Evolutionary conservation across 495 filamentous ascomycete species (phyloP), one percentile per base, ranked within the genome.

Genomic region (Lasiosphaeria hispida): DNA sequence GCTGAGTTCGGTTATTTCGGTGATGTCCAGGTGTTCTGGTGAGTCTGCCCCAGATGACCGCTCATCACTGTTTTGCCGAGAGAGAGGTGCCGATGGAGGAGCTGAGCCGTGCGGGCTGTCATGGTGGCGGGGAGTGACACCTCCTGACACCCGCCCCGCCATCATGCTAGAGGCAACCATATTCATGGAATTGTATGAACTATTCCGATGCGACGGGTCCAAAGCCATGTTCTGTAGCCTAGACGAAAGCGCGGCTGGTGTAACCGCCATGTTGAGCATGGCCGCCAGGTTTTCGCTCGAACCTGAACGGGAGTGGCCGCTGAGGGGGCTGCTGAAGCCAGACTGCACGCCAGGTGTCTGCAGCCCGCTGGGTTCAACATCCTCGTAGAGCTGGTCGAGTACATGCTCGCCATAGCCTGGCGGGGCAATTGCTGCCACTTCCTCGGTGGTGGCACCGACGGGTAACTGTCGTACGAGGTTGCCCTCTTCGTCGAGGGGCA

Each of bases 341-440:
- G 90, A 94, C 35, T 75, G 75, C 9, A 77, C 68, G n/a, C 78
- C 81, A 5, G 91, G 89, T 1, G 92, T 96, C 65, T 89, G 83
- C 63, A 91, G 87, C 34, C 87, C 88, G 38, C 73, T 85, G 13
- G 81, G 78, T 69, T 95, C 89, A 45, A 96, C 77, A 54, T 92
- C 89, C 58, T 90, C 87, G 71, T 94, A 98, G 4, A 97, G 73
- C 64, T 90, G 87, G 74, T 98, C 94, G 41, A 96, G 81, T 14
- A 83, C 79, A 72, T 97, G 93, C 60, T 91, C 83, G 45, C 88
- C 89, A 66, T 98, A 98, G 35, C 88, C 79, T 0, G 94, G 94
- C 35, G 94, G 94, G 10, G 91, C 90, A 58, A 87, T 78, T 10
- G 79, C 69, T 66, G 56, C 62, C 61, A 75, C 57, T 60, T 72